Evolutionary conservation across 371 early-diverging fungal species (phyloP), one percentile per base, ranked within the genome.

Genomic region (Mucor circinelloides): DNA sequence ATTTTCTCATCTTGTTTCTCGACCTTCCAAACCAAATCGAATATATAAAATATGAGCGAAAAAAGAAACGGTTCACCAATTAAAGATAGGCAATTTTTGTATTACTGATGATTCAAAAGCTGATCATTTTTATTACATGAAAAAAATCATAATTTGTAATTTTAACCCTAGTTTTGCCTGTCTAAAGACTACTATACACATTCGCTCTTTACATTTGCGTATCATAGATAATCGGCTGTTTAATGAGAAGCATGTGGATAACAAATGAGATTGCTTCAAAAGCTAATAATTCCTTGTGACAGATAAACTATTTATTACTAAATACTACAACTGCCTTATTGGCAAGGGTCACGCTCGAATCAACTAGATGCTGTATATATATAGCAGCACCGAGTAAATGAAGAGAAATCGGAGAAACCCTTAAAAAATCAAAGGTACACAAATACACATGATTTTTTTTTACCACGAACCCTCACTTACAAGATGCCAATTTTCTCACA

Each of bases 251-350:
- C 25, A 54, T 17, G 30, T 7, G 28, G 10, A 19, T 56, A 2
- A 7, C 32, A 56, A 56, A 56, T 56, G 17, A 56, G 3, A 52
- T 52, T 52, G 32, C 30, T 4, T 9, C 1, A 10, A 32, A 19
- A 10, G 17, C 21, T 31, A 19, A 56, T 13, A 12, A 19, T 56
- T 56, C 56, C 56, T 31, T 56, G 30, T 56, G 56, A 56, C 56
- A 30, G 31, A 56, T 30, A 15, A 31, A 30, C 21, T 4, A 8
- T 13, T 54, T 28, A 54, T 54, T 54, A 54, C 54, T 28, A 54
- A 54, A 54, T 54, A 54, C 54, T 54, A 56, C 56, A 56, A 56
- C 23, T 50, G 13, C 52, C 27, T 56, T 56, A 31, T 15, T 17
- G 13, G 32, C 56, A 56, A n/a, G 56, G 56, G 56, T 56, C 56